A percentile compares a stretch with the other conserved stretches of the same genome.
phyloP scores from a whole-genome alignment of 768 basidiomycete genomes.

The Calocera viscosa region DNA sequence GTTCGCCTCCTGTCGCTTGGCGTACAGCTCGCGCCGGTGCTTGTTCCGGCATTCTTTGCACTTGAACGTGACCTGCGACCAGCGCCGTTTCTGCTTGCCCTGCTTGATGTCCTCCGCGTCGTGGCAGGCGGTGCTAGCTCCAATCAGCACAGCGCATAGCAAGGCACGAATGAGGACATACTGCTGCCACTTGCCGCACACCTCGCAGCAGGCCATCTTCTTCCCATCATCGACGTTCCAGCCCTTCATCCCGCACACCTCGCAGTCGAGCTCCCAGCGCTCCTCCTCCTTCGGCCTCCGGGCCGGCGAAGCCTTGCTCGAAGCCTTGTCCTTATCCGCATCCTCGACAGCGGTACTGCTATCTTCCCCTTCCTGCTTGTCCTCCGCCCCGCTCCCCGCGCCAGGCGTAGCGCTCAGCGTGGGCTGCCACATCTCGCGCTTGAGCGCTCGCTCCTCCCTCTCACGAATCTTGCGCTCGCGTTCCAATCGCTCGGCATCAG shows the following conservation, averaged over 20 bases:
- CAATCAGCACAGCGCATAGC: background rate
- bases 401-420: background rate
- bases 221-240: constrained; percentile 66
- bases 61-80: constrained; percentile 75
- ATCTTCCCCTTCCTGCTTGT: constrained; percentile 8
- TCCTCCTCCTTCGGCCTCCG: constrained; percentile 41
- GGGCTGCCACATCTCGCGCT: constrained; percentile 9
- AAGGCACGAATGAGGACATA: background rate
- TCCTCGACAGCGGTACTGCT: constrained; percentile 10
- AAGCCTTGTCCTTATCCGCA: background rate
- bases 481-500: constrained; percentile 17
- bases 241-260: constrained; percentile 63
- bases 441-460: constrained; percentile 23
- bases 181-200: constrained; percentile 82
- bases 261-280: constrained; percentile 81
- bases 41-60: constrained; percentile 33
- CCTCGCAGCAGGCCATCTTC: constrained; percentile 69
- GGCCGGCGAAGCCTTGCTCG: constrained; percentile 23
- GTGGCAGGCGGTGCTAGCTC: constrained; percentile 51
- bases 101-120: constrained; percentile 53
- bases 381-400: constrained; percentile 9
- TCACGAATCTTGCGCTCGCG: constrained; percentile 32
- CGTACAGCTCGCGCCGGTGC: constrained; percentile 9
- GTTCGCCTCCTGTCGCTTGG: background rate
- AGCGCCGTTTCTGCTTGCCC: constrained; percentile 60